Percentiles rank a stretch among this genome's conserved stretches.
phyloP scores from a whole-genome alignment of 2,329 filamentous ascomycete genomes.

The Pseudogymnoascus sp. region DNA sequence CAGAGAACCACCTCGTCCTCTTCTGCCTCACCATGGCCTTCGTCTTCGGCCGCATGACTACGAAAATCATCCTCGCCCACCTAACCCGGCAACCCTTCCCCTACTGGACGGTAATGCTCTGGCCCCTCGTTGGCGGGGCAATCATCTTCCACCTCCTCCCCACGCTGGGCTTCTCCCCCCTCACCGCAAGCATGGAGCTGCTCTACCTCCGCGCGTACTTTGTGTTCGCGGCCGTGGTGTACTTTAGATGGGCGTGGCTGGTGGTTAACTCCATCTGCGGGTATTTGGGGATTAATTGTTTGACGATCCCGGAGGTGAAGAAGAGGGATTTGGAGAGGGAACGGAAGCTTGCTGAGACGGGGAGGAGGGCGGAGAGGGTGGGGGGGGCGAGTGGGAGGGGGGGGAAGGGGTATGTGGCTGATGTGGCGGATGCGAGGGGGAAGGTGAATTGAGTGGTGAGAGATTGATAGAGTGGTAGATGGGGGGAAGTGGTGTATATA shows the following conservation, averaged over 20 bases:
- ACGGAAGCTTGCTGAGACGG: constrained; percentile 14
- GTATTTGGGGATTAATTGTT: constrained; percentile 86
- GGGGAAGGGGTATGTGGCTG: neutral
- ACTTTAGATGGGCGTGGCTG: constrained; percentile 86
- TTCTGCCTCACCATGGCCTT: constrained; percentile 95
- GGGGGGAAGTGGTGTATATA: neutral
- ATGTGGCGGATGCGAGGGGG: neutral
- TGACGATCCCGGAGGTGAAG: constrained; percentile 69
- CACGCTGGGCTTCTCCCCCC: constrained; percentile 58
- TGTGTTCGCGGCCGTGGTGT: constrained; percentile 72
- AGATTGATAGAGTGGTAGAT: neutral
- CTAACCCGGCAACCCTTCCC: constrained; percentile 90
- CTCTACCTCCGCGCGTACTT: constrained; percentile 82
- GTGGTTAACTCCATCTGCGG: constrained; percentile 88
- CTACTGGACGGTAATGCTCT: constrained; percentile 89
- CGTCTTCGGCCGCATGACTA: constrained; percentile 96
- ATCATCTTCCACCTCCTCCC: constrained; percentile 70
- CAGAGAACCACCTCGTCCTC: constrained; percentile 79
- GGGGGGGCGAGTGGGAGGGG: constrained; percentile 13
- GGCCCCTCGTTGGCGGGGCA: constrained; percentile 78
- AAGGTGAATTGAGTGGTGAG: neutral
- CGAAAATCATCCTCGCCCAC: constrained; percentile 97
- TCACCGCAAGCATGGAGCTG: constrained; percentile 61
- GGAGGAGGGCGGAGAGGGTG: constrained; percentile 19
- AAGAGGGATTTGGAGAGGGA: constrained; percentile 14